Conservation (phyloP, 2,329 filamentous ascomycete genomes). For the Tympanopsis confertula region DNA sequence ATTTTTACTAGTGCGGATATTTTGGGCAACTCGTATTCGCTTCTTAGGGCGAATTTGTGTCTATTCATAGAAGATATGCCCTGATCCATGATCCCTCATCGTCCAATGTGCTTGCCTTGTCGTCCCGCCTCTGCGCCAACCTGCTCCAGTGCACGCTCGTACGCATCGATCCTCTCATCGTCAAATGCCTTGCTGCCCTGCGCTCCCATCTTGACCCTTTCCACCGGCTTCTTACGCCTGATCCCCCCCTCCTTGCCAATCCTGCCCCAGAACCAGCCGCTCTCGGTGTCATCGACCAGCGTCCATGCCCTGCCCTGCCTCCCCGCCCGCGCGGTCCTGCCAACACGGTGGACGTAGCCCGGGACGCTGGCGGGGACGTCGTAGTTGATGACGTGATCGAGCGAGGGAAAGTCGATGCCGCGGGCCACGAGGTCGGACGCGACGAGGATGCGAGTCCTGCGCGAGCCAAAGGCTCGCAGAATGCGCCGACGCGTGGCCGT, state of each 20-base stretch:
- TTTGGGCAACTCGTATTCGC: too few species aligned
- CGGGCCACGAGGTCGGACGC: constrained; percentile 89
- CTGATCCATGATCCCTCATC: too few species aligned
- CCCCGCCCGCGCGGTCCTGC: constrained; percentile 77
- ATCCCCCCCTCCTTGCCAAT: constrained; percentile 41
- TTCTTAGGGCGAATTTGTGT: too few species aligned
- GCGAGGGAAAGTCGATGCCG: constrained; percentile 69
- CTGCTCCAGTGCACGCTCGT: too few species aligned
- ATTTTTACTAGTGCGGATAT: too few species aligned
- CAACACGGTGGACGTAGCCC: constrained; percentile 83
- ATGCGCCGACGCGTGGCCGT: constrained; percentile 58
- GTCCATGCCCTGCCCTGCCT: constrained; percentile 73
- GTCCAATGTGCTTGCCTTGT: too few species aligned
- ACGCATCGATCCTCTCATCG: constrained; percentile 24
- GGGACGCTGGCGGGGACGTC: constrained; percentile 73
- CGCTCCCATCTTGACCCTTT: neutral
- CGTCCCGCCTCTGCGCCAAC: too few species aligned
- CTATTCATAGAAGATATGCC: too few species aligned
- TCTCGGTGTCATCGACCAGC: constrained; percentile 70
- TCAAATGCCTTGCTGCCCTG: neutral
- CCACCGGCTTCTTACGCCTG: neutral
- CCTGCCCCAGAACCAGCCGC: constrained; percentile 82
- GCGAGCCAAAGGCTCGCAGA: constrained; percentile 51
- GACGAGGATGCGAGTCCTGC: constrained; percentile 62
- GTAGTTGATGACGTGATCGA: constrained; percentile 87